Evolutionary conservation across 2,329 filamentous ascomycete species (phyloP).

Genomic region (Cladorrhinum sp.): DNA sequence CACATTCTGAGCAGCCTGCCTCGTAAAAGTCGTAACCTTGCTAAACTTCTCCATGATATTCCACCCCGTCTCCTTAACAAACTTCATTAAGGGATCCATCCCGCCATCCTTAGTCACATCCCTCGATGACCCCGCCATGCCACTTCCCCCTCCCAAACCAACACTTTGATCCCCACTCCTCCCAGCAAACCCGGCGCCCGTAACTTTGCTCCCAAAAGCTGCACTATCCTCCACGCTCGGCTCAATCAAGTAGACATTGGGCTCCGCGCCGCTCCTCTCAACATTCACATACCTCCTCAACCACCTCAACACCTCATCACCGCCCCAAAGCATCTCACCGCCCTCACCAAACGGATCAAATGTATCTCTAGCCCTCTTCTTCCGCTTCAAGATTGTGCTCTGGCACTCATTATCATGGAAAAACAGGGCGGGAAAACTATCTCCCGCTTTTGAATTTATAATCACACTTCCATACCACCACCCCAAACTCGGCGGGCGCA

Average conservation of each 20-base stretch:
- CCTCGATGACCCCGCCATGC: constrained; percentile 35
- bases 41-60: constrained; percentile 95
- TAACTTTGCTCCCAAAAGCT: constrained; percentile 69
- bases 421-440: constrained; percentile 92
- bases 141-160: constrained; percentile 30
- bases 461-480: constrained; percentile 99
- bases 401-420: constrained; percentile 98
- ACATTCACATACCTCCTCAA: constrained; percentile 78
- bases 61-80: constrained; percentile 93
- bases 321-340: constrained; percentile 94
- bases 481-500: constrained; percentile 86
- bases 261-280: constrained; percentile 80
- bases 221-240: constrained; percentile 80
- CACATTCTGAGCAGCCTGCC: constrained; percentile 86
- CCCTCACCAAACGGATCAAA: constrained; percentile 88
- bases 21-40: constrained; percentile 93
- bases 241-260: constrained; percentile 87
- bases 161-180: constrained; percentile 35
- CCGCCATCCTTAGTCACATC: constrained; percentile 55
- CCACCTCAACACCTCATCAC: constrained; percentile 92
- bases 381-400: constrained; percentile 91
- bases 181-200: constrained; percentile 43
- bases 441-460: constrained; percentile 85
- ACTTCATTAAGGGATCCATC: constrained; percentile 92
- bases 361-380: constrained; percentile 74